These are phyloP conservation scores for Silene coronaria DNA, from an alignment of 179 eudicot genomes.

Conservation along the genomic window DNA sequence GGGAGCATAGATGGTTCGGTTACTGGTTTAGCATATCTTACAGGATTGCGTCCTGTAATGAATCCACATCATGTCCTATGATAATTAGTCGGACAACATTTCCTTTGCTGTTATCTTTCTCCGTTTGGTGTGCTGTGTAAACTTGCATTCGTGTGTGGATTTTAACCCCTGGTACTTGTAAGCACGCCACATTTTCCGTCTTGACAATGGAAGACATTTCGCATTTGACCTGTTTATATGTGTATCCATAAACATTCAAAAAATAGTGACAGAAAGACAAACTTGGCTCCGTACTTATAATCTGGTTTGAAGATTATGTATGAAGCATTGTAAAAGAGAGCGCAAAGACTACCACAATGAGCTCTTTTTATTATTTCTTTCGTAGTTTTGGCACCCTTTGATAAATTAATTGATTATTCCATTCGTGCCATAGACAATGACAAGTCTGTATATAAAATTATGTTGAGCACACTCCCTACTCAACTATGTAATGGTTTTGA, in stretches of 20 bases:
- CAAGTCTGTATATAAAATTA: not conserved
- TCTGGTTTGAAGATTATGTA: not conserved
- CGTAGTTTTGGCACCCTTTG: not conserved
- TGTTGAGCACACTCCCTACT: not conserved
- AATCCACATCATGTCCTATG: not conserved
- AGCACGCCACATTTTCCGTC: not conserved
- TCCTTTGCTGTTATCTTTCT: conserved; percentile 2
- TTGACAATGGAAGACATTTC: conserved; percentile 9
- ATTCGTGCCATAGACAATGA: not conserved
- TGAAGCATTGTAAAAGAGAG: not conserved
- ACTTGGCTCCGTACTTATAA: not conserved
- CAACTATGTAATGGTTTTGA: not conserved
- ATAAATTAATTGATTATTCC: not conserved
- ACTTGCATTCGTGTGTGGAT: not conserved
- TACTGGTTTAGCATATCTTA: not conserved
- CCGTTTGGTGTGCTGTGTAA: conserved; percentile 12
- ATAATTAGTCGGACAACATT: not conserved
- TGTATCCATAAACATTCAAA: not conserved
- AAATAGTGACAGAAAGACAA: not conserved
- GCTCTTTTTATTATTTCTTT: not conserved
- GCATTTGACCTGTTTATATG: not conserved
- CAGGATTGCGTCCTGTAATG: not conserved
- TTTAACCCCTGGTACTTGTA: not conserved
- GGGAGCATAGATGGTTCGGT: not conserved
- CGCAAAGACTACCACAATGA: not conserved